phyloP scores from a whole-genome alignment of 805 yeast genomes.

The Zygosaccharomyces gambellarensis region DNA sequence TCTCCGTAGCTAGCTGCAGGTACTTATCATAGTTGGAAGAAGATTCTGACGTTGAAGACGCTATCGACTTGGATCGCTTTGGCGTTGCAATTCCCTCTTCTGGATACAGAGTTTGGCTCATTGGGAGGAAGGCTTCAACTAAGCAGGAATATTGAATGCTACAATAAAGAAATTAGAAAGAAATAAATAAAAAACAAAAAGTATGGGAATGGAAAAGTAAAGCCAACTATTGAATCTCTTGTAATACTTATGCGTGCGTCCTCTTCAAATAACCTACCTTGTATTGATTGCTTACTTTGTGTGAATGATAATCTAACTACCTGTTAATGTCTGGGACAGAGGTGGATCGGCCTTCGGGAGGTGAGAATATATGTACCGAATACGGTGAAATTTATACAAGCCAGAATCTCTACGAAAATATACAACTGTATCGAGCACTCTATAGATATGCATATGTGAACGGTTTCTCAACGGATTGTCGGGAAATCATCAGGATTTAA shows the following conservation, averaged over 20 bases:
- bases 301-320: not conserved
- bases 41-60: conserved; percentile 16
- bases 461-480: not conserved
- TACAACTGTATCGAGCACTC: not conserved
- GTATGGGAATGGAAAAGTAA: not conserved
- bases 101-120: conserved; percentile 1
- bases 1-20: conserved; percentile 57
- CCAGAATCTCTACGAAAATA: not conserved
- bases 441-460: not conserved
- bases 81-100: conserved; percentile 7
- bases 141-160: not conserved
- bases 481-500: not conserved
- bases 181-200: not conserved
- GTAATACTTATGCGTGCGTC: no score
- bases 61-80: conserved; percentile 9
- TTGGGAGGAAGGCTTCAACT: not conserved
- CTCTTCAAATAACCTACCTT: not conserved
- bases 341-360: not conserved
- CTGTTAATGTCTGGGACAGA: not conserved
- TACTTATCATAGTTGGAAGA: conserved; percentile 43
- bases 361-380: not conserved
- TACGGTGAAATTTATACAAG: not conserved
- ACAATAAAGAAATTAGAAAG: not conserved
- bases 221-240: no score
- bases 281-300: not conserved